A percentile compares a stretch with the other conserved stretches of the same genome.
Conservation (phyloP, 192 early-diverging fungal genomes). For the Coemansia guatemalensis region DNA sequence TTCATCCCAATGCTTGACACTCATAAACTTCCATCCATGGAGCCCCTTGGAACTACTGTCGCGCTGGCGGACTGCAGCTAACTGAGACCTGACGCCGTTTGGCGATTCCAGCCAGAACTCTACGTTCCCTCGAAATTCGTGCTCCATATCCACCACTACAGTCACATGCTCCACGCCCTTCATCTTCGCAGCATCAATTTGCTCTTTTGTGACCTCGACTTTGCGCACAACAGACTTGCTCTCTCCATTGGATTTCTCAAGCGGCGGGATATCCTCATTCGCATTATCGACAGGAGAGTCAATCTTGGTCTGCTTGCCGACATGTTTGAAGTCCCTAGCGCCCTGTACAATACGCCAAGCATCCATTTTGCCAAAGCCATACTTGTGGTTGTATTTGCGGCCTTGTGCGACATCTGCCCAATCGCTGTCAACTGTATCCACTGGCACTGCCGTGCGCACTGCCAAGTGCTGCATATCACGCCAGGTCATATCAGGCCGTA, state of each 20-base stretch:
- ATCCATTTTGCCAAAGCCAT: conserved; percentile 91
- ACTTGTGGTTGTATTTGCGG: conserved; percentile 87
- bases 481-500: conserved; percentile 94
- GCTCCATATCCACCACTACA: conserved; percentile 78
- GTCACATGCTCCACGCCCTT: conserved; percentile 82
- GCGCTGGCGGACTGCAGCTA: conserved; percentile 63
- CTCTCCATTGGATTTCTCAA: conserved; percentile 33
- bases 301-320: conserved; percentile 66
- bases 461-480: conserved; percentile 89
- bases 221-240: conserved; percentile 31
- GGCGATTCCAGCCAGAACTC: conserved; percentile 82
- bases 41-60: conserved; percentile 75
- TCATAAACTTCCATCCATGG: conserved; percentile 90
- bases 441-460: conserved; percentile 72
- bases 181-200: conserved; percentile 55
- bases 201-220: conserved; percentile 49
- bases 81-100: conserved; percentile 58
- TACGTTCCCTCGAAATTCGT: conserved; percentile 82
- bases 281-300: conserved; percentile 42
- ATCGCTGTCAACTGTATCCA: conserved; percentile 66
- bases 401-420: conserved; percentile 73
- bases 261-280: conserved; percentile 57
- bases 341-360: conserved; percentile 76
- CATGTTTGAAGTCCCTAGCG: conserved; percentile 64
- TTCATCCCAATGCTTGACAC: conserved; percentile 97